Conservation (phyloP, 1,139 yeast genomes). For the Schizosaccharomyces versatilis region DNA sequence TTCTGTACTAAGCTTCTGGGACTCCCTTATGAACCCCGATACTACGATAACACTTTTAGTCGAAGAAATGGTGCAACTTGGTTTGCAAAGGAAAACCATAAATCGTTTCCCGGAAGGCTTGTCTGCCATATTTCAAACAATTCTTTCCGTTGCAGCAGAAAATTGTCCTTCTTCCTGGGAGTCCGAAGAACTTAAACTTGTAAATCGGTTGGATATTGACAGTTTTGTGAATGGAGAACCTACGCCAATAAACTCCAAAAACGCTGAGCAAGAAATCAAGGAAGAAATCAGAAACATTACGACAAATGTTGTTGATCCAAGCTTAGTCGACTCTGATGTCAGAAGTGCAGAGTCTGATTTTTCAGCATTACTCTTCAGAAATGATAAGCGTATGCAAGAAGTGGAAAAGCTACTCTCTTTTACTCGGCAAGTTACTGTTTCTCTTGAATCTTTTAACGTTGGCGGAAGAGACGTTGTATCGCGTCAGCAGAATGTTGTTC, state of each 20-base stretch:
- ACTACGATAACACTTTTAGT: background rate
- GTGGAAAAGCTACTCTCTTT: constrained; percentile 50
- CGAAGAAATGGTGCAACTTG: constrained; percentile 1
- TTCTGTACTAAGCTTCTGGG: background rate
- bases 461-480: constrained; percentile 26
- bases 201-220: background rate
- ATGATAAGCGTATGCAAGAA: constrained; percentile 62
- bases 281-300: constrained; percentile 10
- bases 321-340: constrained; percentile 19
- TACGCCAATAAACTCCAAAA: constrained; percentile 4
- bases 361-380: constrained; percentile 39
- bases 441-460: constrained; percentile 21
- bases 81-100: background rate
- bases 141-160: background rate
- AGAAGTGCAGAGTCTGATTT: constrained; percentile 21
- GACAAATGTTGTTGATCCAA: constrained; percentile 3
- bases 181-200: background rate
- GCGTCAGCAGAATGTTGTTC: constrained; percentile 42
- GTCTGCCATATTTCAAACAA: background rate
- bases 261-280: background rate
- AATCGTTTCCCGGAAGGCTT: background rate
- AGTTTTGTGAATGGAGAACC: constrained; percentile 16
- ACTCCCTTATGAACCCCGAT: background rate
- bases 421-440: constrained; percentile 25
- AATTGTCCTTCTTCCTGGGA: background rate